Evolutionary conservation across 768 basidiomycete species (phyloP).

Genomic region (Neoboletus magnificus): DNA sequence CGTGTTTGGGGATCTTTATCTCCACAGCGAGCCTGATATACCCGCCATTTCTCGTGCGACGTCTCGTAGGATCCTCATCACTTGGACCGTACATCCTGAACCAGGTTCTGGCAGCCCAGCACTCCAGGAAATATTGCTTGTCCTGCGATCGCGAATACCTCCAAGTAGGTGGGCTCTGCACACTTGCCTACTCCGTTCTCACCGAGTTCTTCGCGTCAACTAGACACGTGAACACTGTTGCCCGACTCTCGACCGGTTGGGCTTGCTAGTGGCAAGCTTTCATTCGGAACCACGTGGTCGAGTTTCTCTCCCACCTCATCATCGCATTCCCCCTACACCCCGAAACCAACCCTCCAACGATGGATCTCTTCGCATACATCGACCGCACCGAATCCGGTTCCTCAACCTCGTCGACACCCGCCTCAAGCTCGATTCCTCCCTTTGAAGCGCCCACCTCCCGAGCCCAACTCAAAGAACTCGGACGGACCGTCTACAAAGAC

Average conservation of each 20-base stretch:
- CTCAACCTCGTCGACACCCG: slow-evolving; percentile 1
- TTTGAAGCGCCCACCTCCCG: neutral
- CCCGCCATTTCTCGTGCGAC: neutral
- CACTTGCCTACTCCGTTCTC: neutral
- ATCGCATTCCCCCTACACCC: too few species aligned
- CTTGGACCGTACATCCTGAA: too few species aligned
- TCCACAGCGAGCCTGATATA: neutral
- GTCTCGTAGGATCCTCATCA: neutral
- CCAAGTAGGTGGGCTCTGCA: neutral
- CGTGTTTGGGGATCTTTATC: neutral
- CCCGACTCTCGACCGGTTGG: neutral
- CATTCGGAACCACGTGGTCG: neutral
- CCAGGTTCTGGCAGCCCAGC: too few species aligned
- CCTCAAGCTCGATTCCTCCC: neutral
- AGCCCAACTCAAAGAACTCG: slow-evolving; percentile 22
- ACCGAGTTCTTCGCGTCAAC: neutral
- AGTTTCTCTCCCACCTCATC: too few species aligned
- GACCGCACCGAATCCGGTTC: slow-evolving; percentile 25
- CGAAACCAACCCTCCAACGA: neutral
- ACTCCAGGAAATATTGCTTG: too few species aligned
- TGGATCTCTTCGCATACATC: slow-evolving; percentile 20
- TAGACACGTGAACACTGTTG: neutral
- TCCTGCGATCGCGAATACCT: neutral
- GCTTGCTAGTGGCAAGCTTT: neutral
- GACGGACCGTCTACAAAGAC: slow-evolving; percentile 30